Conservation (phyloP, 2,329 filamentous ascomycete species). For the Fusarium setosum region DNA sequence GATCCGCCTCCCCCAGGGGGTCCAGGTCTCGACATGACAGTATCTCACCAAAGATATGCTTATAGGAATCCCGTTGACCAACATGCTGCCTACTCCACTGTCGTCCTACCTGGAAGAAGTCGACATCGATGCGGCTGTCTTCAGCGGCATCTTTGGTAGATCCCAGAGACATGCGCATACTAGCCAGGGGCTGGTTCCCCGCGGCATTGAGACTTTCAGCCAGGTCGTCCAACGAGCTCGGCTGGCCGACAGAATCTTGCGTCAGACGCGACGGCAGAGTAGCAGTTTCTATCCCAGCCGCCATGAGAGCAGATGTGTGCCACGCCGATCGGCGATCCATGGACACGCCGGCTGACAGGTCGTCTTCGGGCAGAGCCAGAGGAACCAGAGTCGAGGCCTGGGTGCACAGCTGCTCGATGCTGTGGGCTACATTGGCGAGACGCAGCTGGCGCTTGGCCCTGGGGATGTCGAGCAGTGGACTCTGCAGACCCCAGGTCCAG, state of each 20-base stretch:
- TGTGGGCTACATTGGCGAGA: slow-evolving; percentile 79
- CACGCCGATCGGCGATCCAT: slow-evolving; percentile 76
- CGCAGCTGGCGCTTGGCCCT: slow-evolving; percentile 66
- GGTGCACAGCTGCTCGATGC: slow-evolving; percentile 74
- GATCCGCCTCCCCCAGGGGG: slow-evolving; percentile 4
- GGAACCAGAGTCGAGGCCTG: slow-evolving; percentile 84
- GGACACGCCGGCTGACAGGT: slow-evolving; percentile 66
- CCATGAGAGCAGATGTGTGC: slow-evolving; percentile 83
- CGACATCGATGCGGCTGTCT: slow-evolving; percentile 45
- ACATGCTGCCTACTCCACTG: slow-evolving; percentile 23
- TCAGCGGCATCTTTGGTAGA: slow-evolving; percentile 43
- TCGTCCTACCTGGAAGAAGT: slow-evolving; percentile 46
- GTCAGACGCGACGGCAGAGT: slow-evolving; percentile 80
- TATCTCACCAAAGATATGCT: slow-evolving; percentile 46
- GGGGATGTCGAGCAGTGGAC: slow-evolving; percentile 62
- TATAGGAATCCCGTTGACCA: slow-evolving; percentile 13
- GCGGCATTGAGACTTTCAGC: slow-evolving; percentile 76
- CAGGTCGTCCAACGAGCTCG: slow-evolving; percentile 69
- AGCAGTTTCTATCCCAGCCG: slow-evolving; percentile 80
- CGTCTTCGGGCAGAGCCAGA: slow-evolving; percentile 70
- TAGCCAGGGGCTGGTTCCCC: slow-evolving; percentile 83
- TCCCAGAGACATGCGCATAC: slow-evolving; percentile 74
- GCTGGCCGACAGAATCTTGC: slow-evolving; percentile 50
- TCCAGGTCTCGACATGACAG: slow-evolving; percentile 36
- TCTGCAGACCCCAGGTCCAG: slow-evolving; percentile 88